Percentiles rank a stretch among this genome's conserved stretches.
Conservation (phyloP, 208 protist genomes). For the Blechomonas ayalai region DNA sequence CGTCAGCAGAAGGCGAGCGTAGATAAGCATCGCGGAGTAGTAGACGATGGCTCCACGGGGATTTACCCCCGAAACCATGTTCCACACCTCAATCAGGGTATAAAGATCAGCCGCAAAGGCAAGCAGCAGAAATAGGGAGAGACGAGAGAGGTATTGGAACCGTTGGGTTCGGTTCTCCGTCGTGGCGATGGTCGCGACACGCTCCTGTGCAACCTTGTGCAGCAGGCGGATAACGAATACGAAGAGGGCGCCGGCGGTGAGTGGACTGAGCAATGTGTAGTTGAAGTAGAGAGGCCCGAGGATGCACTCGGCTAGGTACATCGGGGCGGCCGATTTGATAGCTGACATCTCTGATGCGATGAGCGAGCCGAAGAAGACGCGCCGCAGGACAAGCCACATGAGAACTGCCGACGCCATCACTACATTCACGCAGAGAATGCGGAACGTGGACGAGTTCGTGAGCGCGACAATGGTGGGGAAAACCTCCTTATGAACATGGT, state of each 20-base stretch:
- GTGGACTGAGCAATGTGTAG: slow-evolving; percentile 18
- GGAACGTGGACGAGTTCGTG: slow-evolving; percentile 56
- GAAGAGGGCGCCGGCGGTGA: slow-evolving; percentile 20
- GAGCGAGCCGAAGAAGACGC: slow-evolving; percentile 64
- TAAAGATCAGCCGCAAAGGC: slow-evolving; percentile 9
- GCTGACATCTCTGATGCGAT: slow-evolving; percentile 28
- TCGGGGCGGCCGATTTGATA: slow-evolving; percentile 16
- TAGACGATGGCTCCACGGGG: slow-evolving; percentile 2
- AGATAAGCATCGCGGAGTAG: slow-evolving; percentile 8
- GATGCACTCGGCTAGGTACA: slow-evolving; percentile 56
- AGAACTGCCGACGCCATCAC: slow-evolving; percentile 21
- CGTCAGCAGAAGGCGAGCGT: slow-evolving; percentile 9
- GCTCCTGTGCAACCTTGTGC: slow-evolving; percentile 58
- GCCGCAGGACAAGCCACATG: slow-evolving; percentile 28
- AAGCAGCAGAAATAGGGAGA: no score
- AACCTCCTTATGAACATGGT: slow-evolving; percentile 49
- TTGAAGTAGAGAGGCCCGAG: slow-evolving; percentile 29
- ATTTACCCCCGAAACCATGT: neutral
- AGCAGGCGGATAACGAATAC: slow-evolving; percentile 23
- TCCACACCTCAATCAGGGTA: slow-evolving; percentile 11
- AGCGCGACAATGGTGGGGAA: slow-evolving; percentile 57
- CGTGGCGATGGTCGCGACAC: slow-evolving; percentile 22
- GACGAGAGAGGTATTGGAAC: no score
- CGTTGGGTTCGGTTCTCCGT: slow-evolving; percentile 3
- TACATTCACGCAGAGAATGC: slow-evolving; percentile 34